Percentiles rank a stretch among this genome's conserved stretches.
phyloP scores from a whole-genome alignment of 83 land plant genomes.

The Diphasiastrum complanatum region DNA sequence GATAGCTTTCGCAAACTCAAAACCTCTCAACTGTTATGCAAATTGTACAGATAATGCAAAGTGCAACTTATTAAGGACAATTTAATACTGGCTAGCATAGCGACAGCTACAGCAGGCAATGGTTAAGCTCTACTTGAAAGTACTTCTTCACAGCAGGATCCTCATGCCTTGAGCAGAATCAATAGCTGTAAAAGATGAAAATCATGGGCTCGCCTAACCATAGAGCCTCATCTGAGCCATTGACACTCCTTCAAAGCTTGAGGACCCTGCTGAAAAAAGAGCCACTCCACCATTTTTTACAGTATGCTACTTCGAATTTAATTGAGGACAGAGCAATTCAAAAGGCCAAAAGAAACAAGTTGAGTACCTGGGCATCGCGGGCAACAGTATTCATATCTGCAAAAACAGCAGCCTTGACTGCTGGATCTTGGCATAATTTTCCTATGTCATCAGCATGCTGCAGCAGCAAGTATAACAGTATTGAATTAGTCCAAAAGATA shows the following conservation, averaged over 20 bases:
- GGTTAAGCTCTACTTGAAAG: no score
- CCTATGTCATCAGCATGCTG: slow-evolving; percentile 62
- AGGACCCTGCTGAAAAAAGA: no score
- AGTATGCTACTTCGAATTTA: not conserved
- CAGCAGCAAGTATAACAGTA: slow-evolving; percentile 2
- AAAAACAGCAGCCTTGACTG: slow-evolving; percentile 69
- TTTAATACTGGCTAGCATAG: slow-evolving; percentile 4
- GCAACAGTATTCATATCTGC: slow-evolving; percentile 94
- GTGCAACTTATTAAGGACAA: slow-evolving; percentile 3
- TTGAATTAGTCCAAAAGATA: not conserved
- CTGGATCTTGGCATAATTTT: slow-evolving; percentile 63
- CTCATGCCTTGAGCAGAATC: no score
- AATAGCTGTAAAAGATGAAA: no score
- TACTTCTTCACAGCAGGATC: no score
- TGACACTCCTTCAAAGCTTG: no score
- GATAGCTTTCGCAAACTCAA: slow-evolving; percentile 95
- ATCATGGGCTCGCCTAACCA: no score
- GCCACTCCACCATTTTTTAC: not conserved
- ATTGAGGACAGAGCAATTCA: not conserved
- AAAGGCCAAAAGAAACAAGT: no score
- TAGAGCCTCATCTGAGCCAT: no score
- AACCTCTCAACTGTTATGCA: slow-evolving; percentile 90
- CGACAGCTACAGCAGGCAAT: no score
- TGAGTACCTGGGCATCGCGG: slow-evolving; percentile 64
- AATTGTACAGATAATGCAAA: no score